Evolutionary conservation across 352 stramenopile species (phyloP).

Genomic region (Globisporangium perplexum): DNA sequence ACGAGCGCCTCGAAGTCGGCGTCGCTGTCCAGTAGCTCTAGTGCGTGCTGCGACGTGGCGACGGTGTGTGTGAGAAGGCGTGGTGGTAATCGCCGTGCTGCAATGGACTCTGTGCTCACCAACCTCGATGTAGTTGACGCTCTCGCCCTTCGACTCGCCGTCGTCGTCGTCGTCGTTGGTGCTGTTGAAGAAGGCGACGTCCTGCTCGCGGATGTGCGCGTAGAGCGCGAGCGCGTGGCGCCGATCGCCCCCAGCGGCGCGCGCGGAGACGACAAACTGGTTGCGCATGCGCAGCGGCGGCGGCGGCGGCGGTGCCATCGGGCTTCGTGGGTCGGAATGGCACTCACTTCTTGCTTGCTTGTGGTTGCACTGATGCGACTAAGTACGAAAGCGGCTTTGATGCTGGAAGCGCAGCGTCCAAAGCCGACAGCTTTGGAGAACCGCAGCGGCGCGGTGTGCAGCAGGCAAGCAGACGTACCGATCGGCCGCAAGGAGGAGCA

Average conservation of each 20-base stretch:
- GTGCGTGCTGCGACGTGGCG: constrained; percentile 25
- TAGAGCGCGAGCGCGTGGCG: constrained; percentile 50
- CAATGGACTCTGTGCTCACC: too few species aligned
- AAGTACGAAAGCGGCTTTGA: too few species aligned
- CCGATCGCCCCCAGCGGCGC: constrained; percentile 25
- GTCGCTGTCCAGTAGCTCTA: constrained; percentile 45
- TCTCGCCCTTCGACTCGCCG: constrained; percentile 6
- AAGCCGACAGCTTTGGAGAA: too few species aligned
- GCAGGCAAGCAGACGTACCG: too few species aligned
- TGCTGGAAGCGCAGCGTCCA: too few species aligned
- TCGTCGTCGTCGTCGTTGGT: not conserved
- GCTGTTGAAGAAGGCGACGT: constrained; percentile 51
- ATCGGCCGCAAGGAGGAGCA: too few species aligned
- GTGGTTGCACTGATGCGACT: too few species aligned
- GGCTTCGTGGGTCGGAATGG: too few species aligned
- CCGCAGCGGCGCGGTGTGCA: too few species aligned
- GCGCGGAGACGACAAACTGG: constrained; percentile 46
- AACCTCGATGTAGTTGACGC: constrained; percentile 39
- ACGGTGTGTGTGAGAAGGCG: not conserved
- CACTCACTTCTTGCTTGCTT: too few species aligned
- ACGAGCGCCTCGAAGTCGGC: constrained; percentile 48
- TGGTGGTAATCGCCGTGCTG: too few species aligned
- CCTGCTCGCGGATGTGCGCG: constrained; percentile 49
- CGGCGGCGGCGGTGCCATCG: too few species aligned
- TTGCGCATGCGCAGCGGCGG: constrained; percentile 39